Evolutionary conservation across 2,329 filamentous ascomycete genomes (phyloP).

Genomic region (Lizonia empirigonia): DNA sequence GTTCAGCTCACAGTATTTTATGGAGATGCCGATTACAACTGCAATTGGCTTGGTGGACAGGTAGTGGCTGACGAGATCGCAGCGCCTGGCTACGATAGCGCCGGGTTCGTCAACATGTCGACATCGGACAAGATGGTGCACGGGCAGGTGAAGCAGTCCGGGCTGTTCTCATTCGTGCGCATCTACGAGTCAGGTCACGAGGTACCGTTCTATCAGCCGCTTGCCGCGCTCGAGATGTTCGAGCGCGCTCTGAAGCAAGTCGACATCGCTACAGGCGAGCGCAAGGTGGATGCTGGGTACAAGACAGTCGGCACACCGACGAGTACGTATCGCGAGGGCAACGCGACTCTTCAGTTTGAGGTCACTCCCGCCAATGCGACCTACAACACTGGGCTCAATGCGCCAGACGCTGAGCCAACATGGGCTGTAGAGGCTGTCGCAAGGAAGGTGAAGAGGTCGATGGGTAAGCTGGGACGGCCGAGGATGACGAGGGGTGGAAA

Average conservation of each 20-base stretch:
- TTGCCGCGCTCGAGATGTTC: conserved; percentile 57
- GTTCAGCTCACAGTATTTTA: conserved; percentile 53
- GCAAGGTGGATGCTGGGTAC: conserved; percentile 34
- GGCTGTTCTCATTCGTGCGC: conserved; percentile 57
- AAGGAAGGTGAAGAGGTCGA: conserved; percentile 27
- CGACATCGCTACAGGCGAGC: conserved; percentile 58
- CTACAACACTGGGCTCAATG: conserved; percentile 55
- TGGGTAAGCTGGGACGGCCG: conserved; percentile 23
- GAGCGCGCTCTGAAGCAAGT: conserved; percentile 54
- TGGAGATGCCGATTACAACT: conserved; percentile 58
- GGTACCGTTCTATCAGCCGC: conserved; percentile 62
- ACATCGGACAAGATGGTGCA: conserved; percentile 56
- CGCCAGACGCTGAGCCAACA: conserved; percentile 47
- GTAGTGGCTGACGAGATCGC: conserved; percentile 50
- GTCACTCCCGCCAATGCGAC: conserved; percentile 53
- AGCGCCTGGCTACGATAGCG: conserved; percentile 50
- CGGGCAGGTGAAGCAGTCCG: conserved; percentile 60
- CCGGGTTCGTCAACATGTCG: conserved; percentile 57
- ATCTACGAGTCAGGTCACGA: conserved; percentile 58
- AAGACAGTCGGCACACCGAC: conserved; percentile 43
- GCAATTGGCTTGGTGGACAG: conserved; percentile 55
- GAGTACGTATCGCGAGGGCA: conserved; percentile 52
- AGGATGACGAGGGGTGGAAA: conserved; percentile 25
- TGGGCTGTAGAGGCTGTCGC: conserved; percentile 26
- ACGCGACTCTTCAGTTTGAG: conserved; percentile 53